Conservation (phyloP, 2,329 filamentous ascomycete genomes). For the Trichoderma sp. region DNA sequence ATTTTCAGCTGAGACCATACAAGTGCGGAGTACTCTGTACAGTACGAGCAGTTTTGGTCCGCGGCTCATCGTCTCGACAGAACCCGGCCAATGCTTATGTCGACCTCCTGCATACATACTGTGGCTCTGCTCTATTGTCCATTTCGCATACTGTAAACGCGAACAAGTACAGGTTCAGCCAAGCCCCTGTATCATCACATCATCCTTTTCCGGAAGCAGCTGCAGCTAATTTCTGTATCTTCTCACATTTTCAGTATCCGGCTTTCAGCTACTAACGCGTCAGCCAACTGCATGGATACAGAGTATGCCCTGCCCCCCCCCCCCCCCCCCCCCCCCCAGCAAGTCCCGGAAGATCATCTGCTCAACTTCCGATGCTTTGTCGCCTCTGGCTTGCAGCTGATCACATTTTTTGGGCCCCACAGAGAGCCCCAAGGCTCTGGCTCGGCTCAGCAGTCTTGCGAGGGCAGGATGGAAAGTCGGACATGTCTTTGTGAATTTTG, state of each 20-base stretch:
- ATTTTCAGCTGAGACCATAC: background rate
- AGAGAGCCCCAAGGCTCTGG: background rate
- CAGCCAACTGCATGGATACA: background rate
- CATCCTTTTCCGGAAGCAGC: background rate
- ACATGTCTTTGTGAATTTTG: background rate
- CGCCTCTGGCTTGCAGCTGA: background rate
- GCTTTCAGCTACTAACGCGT: background rate
- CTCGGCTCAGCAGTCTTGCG: background rate
- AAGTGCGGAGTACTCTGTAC: no score
- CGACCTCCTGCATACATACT: background rate
- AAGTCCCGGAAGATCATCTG: background rate
- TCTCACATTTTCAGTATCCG: background rate
- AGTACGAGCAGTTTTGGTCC: background rate
- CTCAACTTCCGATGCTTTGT: background rate
- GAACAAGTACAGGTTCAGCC: background rate
- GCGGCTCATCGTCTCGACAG: background rate
- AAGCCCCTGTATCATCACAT: background rate
- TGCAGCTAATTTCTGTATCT: background rate
- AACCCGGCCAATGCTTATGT: background rate
- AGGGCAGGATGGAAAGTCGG: background rate
- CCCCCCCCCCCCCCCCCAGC: no score
- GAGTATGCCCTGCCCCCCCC: no score
- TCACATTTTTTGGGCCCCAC: background rate
- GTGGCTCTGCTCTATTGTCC: background rate
- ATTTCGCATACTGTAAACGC: background rate